Evolutionary conservation across 129 eudicot species (phyloP).

Genomic region (Gnaphalium uliginosum): DNA sequence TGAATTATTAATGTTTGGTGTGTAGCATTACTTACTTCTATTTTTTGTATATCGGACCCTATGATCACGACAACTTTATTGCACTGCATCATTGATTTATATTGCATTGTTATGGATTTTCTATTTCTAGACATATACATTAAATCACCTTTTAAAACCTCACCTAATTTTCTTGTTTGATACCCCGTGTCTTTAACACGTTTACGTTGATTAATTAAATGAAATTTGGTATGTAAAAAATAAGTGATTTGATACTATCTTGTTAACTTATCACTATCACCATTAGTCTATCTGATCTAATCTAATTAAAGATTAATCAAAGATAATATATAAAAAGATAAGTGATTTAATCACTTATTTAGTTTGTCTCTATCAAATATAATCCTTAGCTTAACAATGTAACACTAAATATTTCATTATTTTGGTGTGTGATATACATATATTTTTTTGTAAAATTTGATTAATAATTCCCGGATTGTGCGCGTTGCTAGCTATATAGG

Average conservation of each 20-base stretch:
- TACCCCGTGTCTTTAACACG: not conserved
- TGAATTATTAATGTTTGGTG: not conserved
- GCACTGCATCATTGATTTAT: not conserved
- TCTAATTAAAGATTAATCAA: too few relatives aligned
- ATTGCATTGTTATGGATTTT: not conserved
- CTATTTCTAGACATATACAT: constrained; percentile 9
- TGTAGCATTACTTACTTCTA: not conserved
- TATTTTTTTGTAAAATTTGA: not conserved
- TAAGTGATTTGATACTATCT: too few relatives aligned
- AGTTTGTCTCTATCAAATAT: too few relatives aligned
- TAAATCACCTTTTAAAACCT: not conserved
- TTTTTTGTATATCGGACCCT: not conserved
- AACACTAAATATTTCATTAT: not conserved
- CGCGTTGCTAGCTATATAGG: not conserved
- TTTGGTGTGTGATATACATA: not conserved
- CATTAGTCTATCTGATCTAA: too few relatives aligned
- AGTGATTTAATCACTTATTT: not conserved
- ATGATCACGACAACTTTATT: constrained; percentile 20
- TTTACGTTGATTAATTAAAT: not conserved
- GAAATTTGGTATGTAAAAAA: too few relatives aligned
- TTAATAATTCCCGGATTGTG: constrained; percentile 14
- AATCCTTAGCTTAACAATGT: not conserved
- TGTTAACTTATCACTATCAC: too few relatives aligned
- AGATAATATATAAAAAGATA: too few relatives aligned
- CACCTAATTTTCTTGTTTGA: not conserved